A percentile compares a stretch with the other conserved stretches of the same genome.
phyloP scores from a whole-genome alignment of 2,329 filamentous ascomycete genomes.

The Exophiala calicioides region DNA sequence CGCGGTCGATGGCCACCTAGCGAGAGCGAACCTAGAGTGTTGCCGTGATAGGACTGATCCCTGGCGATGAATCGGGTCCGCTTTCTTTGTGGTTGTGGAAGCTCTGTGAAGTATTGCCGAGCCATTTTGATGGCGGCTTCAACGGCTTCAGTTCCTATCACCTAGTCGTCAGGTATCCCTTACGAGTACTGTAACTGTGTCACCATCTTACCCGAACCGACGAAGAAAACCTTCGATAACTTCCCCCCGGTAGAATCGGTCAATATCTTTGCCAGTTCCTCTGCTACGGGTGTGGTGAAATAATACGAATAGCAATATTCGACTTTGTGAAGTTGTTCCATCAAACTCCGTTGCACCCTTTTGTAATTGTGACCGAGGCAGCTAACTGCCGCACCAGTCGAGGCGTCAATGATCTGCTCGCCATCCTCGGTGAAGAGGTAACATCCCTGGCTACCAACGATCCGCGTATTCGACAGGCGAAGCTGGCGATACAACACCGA shows the following conservation, averaged over 20 bases:
- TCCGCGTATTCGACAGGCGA: conserved; percentile 27
- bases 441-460: conserved; percentile 51
- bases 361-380: conserved; percentile 68
- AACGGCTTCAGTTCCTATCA: conserved; percentile 55
- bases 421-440: conserved; percentile 57
- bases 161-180: background rate
- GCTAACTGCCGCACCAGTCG: conserved; percentile 70
- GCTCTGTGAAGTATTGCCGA: conserved; percentile 67
- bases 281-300: conserved; percentile 57
- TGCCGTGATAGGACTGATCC: conserved; percentile 68
- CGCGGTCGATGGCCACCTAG: conserved; percentile 64
- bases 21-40: conserved; percentile 66
- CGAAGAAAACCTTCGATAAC: conserved; percentile 59
- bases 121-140: conserved; percentile 71
- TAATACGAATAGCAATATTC: conserved; percentile 61
- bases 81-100: conserved; percentile 35
- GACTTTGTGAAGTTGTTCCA: conserved; percentile 59
- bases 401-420: conserved; percentile 67
- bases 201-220: conserved; percentile 48
- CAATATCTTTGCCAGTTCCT: conserved; percentile 55
- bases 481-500: too few relatives aligned
- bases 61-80: conserved; percentile 65
- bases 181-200: background rate
- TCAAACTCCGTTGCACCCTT: conserved; percentile 62
- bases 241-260: conserved; percentile 53